Base-by-base conservation (phyloP, 2,329 filamentous ascomycete species). In the Coleophoma cylindrospora region DNA sequence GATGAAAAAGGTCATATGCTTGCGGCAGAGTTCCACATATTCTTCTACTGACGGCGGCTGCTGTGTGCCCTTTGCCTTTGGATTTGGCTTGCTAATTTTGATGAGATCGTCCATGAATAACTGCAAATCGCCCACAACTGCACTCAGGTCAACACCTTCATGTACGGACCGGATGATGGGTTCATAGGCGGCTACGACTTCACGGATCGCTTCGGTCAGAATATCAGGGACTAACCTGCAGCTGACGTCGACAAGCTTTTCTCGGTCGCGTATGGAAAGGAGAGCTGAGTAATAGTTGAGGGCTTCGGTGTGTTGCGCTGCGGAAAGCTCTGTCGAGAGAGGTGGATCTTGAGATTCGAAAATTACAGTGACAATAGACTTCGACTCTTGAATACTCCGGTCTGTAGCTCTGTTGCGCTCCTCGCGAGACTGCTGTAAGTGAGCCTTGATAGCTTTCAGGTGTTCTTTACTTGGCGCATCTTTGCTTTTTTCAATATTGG, bases 111-210 rank as follows among this genome's bases (percentile, higher is more conserved):
- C 77, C 19, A 91, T 64, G 60, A 94, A 91, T 10, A 69, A 72
- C 62, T 91, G 83, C 2, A 80, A 71, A 34, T 88, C 82, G 37
- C 76, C 75, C 7, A 92, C 67, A 17, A 88, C 86, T 37, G 82
- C 82, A 34, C 80, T 81, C 6, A 92, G 74, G 60, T 92, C 86
- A 19, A 91, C 77, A 2, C 79, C 78, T 48, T 87, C 79, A 63
- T 92, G 89, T 7, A 91, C 72, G 3, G 75, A 71, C 19, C 87
- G 77, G 50, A 94, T 89, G 52, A 91, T 81, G 0, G 86, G 86
- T 47, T 91, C 87, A 57, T 87, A 89, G 2, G 84, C 83, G 0
- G 76, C 72, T 5, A 91, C 79, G 0, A 75, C 66, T 50, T 89
- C 84, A 33, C 79, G 76, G 44, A 91, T 70, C 1, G 81, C 75